These are phyloP conservation scores for Polyporus arcularius DNA, from an alignment of 768 basidiomycete species.

Conservation along the genomic window DNA sequence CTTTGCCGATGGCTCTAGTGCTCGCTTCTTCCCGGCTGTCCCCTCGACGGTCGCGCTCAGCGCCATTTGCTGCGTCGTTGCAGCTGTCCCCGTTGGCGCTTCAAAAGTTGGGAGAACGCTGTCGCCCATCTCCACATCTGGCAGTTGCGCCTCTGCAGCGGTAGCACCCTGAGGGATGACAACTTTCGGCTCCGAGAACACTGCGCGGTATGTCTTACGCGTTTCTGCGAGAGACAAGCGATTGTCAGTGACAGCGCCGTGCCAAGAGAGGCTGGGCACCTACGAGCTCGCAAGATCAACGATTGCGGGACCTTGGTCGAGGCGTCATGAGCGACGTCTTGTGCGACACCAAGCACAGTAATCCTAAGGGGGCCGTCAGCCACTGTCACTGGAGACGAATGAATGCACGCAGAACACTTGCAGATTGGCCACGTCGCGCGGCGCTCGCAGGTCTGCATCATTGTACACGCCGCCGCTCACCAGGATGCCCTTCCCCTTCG, in stretches of 20 bases:
- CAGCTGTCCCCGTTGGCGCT: neutral
- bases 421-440: conserved; percentile 78
- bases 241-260: neutral
- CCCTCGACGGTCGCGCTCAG: neutral
- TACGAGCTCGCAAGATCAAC: conserved; percentile 72
- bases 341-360: conserved; percentile 64
- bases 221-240: conserved; percentile 52
- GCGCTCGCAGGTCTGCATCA: conserved; percentile 65
- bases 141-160: neutral
- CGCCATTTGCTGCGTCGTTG: neutral
- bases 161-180: conserved; percentile 46
- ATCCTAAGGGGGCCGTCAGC: conserved; percentile 45
- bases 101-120: neutral
- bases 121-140: conserved; percentile 2
- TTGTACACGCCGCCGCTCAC: conserved; percentile 68
- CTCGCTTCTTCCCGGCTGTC: conserved; percentile 9
- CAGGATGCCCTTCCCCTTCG: conserved; percentile 76
- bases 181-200: conserved; percentile 73
- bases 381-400: neutral
- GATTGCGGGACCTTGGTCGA: conserved; percentile 64
- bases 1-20: conserved; percentile 7
- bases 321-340: conserved; percentile 67
- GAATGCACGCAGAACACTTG: conserved; percentile 35
- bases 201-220: conserved; percentile 77
- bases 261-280: conserved; percentile 30